Evolutionary conservation across 116 monocot species (phyloP).

Genomic region (Cymodocea nodosa): DNA sequence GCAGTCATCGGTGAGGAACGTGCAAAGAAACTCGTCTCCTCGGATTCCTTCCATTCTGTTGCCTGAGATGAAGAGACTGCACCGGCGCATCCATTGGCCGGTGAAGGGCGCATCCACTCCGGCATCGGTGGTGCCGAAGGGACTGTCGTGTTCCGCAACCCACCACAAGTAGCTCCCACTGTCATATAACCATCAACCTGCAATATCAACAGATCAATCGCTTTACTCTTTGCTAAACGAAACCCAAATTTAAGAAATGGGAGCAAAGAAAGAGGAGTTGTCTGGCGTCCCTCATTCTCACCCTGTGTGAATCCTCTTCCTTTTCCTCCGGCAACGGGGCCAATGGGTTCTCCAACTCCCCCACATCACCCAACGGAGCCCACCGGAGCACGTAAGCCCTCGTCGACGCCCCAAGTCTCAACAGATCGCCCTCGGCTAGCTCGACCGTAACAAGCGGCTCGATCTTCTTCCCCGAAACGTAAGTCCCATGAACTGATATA

Average conservation of each 20-base stretch:
- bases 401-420: constrained; percentile 66
- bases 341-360: constrained; percentile 47
- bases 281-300: background rate
- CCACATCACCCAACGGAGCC: constrained; percentile 32
- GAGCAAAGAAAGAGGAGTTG: background rate
- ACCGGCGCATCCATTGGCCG: background rate
- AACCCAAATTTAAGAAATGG: background rate
- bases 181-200: constrained; percentile 15
- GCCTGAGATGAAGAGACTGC: background rate
- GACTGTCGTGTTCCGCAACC: background rate
- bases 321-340: constrained; percentile 44
- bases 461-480: constrained; percentile 69
- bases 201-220: background rate
- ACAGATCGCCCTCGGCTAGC: constrained; percentile 42
- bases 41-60: constrained; percentile 3
- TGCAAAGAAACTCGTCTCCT: constrained; percentile 3
- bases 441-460: constrained; percentile 34
- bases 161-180: constrained; percentile 6
- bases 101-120: constrained; percentile 10
- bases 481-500: constrained; percentile 81
- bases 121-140: constrained; percentile 39
- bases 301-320: constrained; percentile 20
- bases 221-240: background rate
- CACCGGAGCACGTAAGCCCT: constrained; percentile 66
- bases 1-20: background rate